Conservation (phyloP, 768 basidiomycete species). For the Boletus vermiculosoides region DNA sequence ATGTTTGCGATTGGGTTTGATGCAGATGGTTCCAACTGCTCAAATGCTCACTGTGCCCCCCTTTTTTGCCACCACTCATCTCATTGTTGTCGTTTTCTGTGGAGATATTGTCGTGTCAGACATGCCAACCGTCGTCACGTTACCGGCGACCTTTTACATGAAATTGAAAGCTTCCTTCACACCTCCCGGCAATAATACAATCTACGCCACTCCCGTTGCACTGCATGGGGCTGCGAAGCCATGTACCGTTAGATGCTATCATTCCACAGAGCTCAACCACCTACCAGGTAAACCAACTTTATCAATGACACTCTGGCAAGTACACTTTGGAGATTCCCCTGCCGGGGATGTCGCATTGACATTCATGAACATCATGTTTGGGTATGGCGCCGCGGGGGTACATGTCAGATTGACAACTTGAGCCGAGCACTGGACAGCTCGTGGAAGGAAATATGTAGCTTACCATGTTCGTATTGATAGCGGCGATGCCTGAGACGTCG, state of each 20-base stretch:
- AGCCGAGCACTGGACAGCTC: background rate
- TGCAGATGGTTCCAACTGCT: background rate
- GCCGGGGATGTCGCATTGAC: conserved; percentile 33
- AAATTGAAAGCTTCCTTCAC: background rate
- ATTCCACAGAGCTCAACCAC: background rate
- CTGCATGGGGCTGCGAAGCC: background rate
- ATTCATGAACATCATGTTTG: conserved; percentile 40
- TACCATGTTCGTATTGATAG: conserved; percentile 36
- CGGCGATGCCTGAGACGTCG: conserved; percentile 48
- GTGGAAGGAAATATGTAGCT: background rate
- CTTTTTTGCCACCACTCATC: conserved; percentile 1
- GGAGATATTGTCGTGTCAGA: background rate
- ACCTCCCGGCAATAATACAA: background rate
- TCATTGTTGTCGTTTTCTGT: conserved; percentile 8
- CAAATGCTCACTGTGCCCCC: background rate
- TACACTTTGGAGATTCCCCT: conserved; percentile 33
- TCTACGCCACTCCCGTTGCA: background rate
- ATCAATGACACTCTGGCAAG: conserved; percentile 9
- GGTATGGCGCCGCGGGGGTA: conserved; percentile 47
- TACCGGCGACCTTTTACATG: background rate
- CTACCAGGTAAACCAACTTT: conserved; percentile 24
- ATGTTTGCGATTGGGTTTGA: background rate
- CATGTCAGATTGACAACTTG: conserved; percentile 38
- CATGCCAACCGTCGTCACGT: background rate
- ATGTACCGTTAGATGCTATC: background rate